Base-by-base conservation (phyloP, 1,284 basidiomycete species). In the Ustilago loliicola region DNA sequence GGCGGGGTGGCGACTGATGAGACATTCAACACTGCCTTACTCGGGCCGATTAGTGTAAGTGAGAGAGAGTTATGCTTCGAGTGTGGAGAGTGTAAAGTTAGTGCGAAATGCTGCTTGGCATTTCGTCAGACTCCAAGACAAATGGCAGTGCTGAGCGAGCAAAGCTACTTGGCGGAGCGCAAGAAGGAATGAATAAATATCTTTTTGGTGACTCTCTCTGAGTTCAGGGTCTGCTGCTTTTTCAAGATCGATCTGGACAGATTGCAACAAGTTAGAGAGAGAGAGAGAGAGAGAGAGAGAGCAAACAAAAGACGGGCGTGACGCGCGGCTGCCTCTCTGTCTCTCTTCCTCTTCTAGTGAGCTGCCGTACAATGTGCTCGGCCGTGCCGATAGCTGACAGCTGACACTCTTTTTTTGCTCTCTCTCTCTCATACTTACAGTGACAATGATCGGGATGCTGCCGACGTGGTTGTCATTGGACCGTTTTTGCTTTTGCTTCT, bases 171-270 rank as follows among this genome's bases (percentile, higher is more conserved):
- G 32, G 32, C 32, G 32, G 32, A 34, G 32, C 32, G 11, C 11
- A 5, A 47, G n/a, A 47, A 21, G 9, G n/a, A 9, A 21, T 17
- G n/a, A 47, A 21, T 19, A 47, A 9, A 21, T 17, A 34, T 34
- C 32, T 34, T 34, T 34, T 47, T 47, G 2, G 9, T 23, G 19
- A 19, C 23, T 42, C 13, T 42, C 11, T 21, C 23, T 32, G 17
- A 13, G n/a, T 55, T 50, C 40, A 55, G 47, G 54, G 56, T 52
- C 62, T 54, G n/a, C 29, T 25, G n/a, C 29, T 11, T 8, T 15
- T 3, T 36, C 52, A 54, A 59, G 56, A 59, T 66, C 56, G 56
- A 59, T 66, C 55, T 59, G 56, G 50, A 51, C 32, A 55, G 40
- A 11, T 23, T 42, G 32, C 42, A 51, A 27, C 13, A 51, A 8